phyloP scores from a whole-genome alignment of 176 grass and related monocot species.

The Musa troglodytarum region DNA sequence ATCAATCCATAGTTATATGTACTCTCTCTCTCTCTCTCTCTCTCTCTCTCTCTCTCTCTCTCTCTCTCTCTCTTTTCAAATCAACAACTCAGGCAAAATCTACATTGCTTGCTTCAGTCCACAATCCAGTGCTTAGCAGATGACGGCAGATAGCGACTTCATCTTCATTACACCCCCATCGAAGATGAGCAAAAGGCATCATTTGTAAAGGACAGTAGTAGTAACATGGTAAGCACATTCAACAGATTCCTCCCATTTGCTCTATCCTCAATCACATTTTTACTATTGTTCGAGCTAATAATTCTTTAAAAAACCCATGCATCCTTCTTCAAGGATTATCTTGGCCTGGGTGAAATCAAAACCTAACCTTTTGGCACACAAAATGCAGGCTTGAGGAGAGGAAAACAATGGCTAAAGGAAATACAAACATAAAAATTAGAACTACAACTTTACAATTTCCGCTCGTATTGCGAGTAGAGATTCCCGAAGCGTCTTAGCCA shows the following conservation, averaged over 20 bases:
- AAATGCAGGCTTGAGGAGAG: neutral
- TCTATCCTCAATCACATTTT: neutral
- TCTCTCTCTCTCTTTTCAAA: too few relatives aligned
- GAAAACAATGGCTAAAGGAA: constrained; percentile 25
- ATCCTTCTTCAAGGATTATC: constrained; percentile 6
- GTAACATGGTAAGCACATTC: neutral
- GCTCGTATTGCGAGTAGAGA: constrained; percentile 32
- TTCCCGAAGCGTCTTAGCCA: constrained; percentile 52
- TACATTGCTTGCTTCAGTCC: too few relatives aligned
- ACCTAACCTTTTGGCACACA: neutral
- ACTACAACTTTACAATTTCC: constrained; percentile 41
- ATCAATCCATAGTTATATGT: too few relatives aligned
- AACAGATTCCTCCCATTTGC: neutral
- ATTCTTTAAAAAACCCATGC: neutral
- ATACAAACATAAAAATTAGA: constrained; percentile 36
- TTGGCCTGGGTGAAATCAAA: neutral
- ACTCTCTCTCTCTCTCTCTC: too few relatives aligned
- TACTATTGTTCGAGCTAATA: neutral
- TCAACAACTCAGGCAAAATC: too few relatives aligned
- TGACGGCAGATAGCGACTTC: too few relatives aligned
- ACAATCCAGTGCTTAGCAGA: too few relatives aligned
- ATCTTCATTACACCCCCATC: too few relatives aligned
- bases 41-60: too few relatives aligned
- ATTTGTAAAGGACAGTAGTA: too few relatives aligned
- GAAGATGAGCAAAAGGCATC: too few relatives aligned